Evolutionary conservation across 192 early-diverging fungal species (phyloP), one percentile per base, ranked within the genome.

Genomic region (Bifiguratus adelaidae): DNA sequence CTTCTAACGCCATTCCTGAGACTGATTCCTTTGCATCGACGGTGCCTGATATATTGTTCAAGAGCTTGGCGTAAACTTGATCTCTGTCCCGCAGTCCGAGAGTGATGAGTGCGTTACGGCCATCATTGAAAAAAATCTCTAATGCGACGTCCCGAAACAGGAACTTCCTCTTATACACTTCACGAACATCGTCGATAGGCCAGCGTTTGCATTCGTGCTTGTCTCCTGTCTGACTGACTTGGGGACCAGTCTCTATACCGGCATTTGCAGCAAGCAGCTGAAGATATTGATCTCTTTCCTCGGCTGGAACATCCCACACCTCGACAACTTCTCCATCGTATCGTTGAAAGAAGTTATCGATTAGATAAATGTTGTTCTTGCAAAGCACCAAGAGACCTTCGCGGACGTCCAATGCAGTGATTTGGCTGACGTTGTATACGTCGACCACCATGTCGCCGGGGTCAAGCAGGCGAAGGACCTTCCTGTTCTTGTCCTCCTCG

Each of bases 101-200:
- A 32, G 81, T 89, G 52, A 91, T 83, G 12, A 91, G 52, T 29
- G 74, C 79, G 56, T 77, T 86, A 4, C 74, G 71, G 7, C 79
- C 75, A 58, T 91, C 83, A 1, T 67, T 53, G 53, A 91, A 88
- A 51, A 91, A 91, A 19, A 88, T 54, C 58, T 91, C 89, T 6
- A 90, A 30, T 8, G 84, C 87, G 30, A 80, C 77, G 45, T 83
- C 82, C 21, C 85, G 53, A 37, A 66, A 47, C 2, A 78, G 52
- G 40, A 77, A 82, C 46, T 68, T 58, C 29, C 78, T 44, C 44
- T 78, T 77, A 48, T 80, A 74, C 1, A 85, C 68, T 49, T 85
- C 81, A 28, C 70, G 65, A 22, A 83, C 66, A 53, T 85, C 81
- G 12, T 71, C 71, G 30, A 65, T 74, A 21, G 70, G 36, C 60